These are phyloP conservation scores for Dothistroma septosporum DNA, from an alignment of 2,329 filamentous ascomycete species.

Conservation along the genomic window DNA sequence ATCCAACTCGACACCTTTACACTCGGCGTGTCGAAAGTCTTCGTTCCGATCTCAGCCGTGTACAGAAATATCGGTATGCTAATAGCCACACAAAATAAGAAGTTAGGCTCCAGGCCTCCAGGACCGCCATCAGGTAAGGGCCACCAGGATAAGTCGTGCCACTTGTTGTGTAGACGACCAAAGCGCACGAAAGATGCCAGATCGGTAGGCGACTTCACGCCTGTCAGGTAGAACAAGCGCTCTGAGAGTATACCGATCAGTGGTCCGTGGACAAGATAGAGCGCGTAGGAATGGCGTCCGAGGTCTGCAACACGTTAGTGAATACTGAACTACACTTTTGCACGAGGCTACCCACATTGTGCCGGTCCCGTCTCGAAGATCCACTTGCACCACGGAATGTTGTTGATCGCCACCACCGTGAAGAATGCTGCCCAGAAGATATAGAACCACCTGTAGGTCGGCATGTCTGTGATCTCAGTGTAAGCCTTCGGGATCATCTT, in stretches of 20 bases:
- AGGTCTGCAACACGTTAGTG: conserved; percentile 40
- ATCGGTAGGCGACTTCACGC: conserved; percentile 22
- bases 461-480: conserved; percentile 14
- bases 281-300: conserved; percentile 57
- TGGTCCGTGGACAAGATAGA: conserved; percentile 63
- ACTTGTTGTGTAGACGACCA: conserved; percentile 20
- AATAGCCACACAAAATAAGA: conserved; percentile 23
- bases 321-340: not conserved
- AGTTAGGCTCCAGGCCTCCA: conserved; percentile 25
- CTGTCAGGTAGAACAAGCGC: conserved; percentile 71
- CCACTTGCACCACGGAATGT: conserved; percentile 24
- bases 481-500: conserved; percentile 24
- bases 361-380: conserved; percentile 23
- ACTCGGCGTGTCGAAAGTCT: conserved; percentile 25
- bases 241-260: conserved; percentile 90
- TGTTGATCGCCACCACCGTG: conserved; percentile 20
- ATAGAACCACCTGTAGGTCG: conserved; percentile 35
- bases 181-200: conserved; percentile 19
- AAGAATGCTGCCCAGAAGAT: conserved; percentile 55
- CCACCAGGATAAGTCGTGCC: conserved; percentile 26
- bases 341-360: conserved; percentile 19
- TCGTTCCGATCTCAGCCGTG: conserved; percentile 27
- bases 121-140: conserved; percentile 24
- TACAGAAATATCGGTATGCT: conserved; percentile 27
- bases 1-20: conserved; percentile 23